Evolutionary conservation across 345 rosid genomes (phyloP).

Genomic region (Arabis alpina): DNA sequence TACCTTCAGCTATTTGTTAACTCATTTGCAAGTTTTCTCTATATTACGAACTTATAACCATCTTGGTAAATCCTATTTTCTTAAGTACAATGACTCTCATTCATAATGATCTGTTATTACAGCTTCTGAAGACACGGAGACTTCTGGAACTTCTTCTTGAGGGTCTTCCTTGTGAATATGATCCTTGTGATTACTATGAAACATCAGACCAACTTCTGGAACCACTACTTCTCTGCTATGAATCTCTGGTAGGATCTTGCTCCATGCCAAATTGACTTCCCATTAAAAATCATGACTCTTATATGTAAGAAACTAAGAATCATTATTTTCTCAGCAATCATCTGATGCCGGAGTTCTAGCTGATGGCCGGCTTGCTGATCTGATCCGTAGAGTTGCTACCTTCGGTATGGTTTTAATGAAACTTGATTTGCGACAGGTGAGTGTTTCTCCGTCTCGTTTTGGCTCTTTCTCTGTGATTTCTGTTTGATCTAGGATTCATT

Average conservation of each 20-base stretch:
- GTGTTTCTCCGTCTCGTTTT: conserved; percentile 10
- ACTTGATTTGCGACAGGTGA: conserved; percentile 94
- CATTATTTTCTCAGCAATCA: conserved; percentile 58
- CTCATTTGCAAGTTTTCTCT: conserved; percentile 5
- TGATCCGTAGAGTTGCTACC: conserved; percentile 82
- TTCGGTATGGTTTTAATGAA: conserved; percentile 90
- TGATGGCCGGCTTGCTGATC: conserved; percentile 86
- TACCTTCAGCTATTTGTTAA: conserved; percentile 8
- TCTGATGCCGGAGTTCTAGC: conserved; percentile 80
- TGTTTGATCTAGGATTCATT: conserved; percentile 20
- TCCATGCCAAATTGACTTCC: not conserved
- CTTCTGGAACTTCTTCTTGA: conserved; percentile 83
- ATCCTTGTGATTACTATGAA: conserved; percentile 74
- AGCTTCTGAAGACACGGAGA: conserved; percentile 78
- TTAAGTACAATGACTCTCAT: conserved; percentile 4
- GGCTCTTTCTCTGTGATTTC: conserved; percentile 9
- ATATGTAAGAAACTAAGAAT: conserved; percentile 12
- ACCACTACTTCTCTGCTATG: conserved; percentile 79
- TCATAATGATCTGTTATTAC: conserved; percentile 38
- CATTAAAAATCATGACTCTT: not conserved
- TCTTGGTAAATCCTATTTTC: not conserved
- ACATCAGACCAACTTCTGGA: conserved; percentile 72
- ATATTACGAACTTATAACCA: conserved; percentile 6
- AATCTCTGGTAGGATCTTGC: conserved; percentile 62
- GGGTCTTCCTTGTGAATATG: conserved; percentile 84